Evolutionary conservation across 73 alveolate genomes (phyloP), one percentile per base, ranked within the genome.

Genomic region (Blepharisma stoltei): DNA sequence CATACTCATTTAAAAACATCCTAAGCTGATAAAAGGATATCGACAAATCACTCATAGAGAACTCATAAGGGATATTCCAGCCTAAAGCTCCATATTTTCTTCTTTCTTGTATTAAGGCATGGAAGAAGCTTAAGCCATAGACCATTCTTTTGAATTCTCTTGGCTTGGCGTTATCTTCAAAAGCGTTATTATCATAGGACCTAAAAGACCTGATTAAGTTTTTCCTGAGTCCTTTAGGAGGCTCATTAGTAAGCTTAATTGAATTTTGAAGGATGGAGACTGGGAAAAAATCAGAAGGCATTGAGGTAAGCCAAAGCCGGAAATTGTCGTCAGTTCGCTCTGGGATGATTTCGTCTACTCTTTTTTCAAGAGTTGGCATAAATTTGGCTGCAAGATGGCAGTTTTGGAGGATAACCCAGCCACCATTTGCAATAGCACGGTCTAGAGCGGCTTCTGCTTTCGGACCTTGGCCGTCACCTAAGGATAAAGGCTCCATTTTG

Each of bases 71-170:
- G 70, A 98, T 98, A 86, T 98, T 98, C 99, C 99, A 98, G 46
- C 99, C 99, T 53, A 98, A 92, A 7, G 99, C 99, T 4, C 99
- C 99, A 85, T 92, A 98, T 90, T 97, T 98, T 82, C 99, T 90
- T 81, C 99, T 93, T 90, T 97, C 99, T 70, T 95, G 92, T 54
- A 96, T 93, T 25, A 95, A 81, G 6, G 99, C 99, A 85, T 95
- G 98, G 97, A 97, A 95, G 95, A 97, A 95, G 88, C 94, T 92
- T 53, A 97, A 91, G n/a, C 99, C 98, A 86, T 92, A 94, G 69
- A 94, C 90, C 32, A 95, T 86, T 84, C 94, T 89, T 89, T 94
- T 95, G 88, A 91, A 86, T 49, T 90, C 95, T 6, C 81, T 54
- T 38, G 97, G 92, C 83, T 95, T 96, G 23, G 92, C 79, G 54